A percentile compares a stretch with the other conserved stretches of the same genome.
These are phyloP conservation scores for Termitomyces sp. DNA, from an alignment of 768 basidiomycete genomes.

Conservation along the genomic window DNA sequence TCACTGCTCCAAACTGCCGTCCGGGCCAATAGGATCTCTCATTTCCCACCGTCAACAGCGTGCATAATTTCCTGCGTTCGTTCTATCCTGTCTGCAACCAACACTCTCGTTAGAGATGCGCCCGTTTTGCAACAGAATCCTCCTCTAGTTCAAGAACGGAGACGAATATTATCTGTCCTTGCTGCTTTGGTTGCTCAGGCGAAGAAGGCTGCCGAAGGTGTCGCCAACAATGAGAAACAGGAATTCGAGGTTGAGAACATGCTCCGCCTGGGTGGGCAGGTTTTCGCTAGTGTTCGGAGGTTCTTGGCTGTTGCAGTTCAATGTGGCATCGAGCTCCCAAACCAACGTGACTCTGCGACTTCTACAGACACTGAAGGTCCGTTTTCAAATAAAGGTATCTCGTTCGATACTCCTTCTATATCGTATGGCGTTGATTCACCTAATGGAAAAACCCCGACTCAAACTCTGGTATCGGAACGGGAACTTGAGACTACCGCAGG, in stretches of 20 bases:
- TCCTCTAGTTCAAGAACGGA: conserved; percentile 68
- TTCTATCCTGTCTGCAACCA: conserved; percentile 74
- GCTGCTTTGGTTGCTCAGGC: conserved; percentile 80
- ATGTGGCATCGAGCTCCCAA: conserved; percentile 66
- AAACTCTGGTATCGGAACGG: conserved; percentile 18
- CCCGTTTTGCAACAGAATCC: conserved; percentile 62
- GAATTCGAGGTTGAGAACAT: conserved; percentile 65
- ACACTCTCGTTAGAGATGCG: conserved; percentile 81
- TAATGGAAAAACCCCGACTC: conserved; percentile 29
- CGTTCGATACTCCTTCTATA: conserved; percentile 22
- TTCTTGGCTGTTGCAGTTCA: conserved; percentile 76
- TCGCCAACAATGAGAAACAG: conserved; percentile 35
- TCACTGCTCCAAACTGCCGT: conserved; percentile 85
- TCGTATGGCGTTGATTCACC: conserved; percentile 21
- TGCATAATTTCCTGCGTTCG: conserved; percentile 94
- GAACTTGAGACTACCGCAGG: conserved; percentile 22
- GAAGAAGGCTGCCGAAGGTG: conserved; percentile 54
- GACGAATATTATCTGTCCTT: conserved; percentile 74
- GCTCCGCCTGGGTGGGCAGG: conserved; percentile 75
- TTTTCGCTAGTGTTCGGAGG: conserved; percentile 72
- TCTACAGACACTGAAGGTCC: conserved; percentile 24
- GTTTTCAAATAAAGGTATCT: conserved; percentile 24
- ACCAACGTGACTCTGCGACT: conserved; percentile 31
- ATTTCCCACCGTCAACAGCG: conserved; percentile 92
- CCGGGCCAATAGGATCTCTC: conserved; percentile 63